These are phyloP conservation scores for Grosmannia serpens DNA, from an alignment of 2,329 filamentous ascomycete genomes.

Conservation along the genomic window DNA sequence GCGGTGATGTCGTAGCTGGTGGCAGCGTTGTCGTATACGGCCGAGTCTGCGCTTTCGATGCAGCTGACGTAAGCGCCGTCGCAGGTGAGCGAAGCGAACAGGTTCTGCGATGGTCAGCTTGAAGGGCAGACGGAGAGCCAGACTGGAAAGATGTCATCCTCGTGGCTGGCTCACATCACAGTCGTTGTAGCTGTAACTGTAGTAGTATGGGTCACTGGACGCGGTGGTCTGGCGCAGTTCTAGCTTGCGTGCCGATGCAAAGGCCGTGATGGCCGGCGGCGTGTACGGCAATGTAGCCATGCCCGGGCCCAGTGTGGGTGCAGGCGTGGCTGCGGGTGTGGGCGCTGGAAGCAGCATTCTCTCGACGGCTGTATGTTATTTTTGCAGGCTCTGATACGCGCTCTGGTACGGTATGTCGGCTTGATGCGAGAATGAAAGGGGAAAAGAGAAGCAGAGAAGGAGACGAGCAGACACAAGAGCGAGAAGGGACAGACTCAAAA, in stretches of 20 bases:
- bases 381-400: too few relatives aligned
- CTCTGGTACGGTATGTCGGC: too few relatives aligned
- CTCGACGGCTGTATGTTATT: too few relatives aligned
- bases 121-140: too few relatives aligned
- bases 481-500: too few relatives aligned
- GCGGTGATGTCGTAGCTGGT: neutral
- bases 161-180: neutral
- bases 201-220: neutral
- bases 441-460: too few relatives aligned
- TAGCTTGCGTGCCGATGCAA: neutral
- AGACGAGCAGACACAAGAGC: too few relatives aligned
- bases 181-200: neutral
- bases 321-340: neutral
- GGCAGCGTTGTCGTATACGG: neutral
- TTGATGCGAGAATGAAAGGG: neutral
- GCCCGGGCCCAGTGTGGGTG: neutral
- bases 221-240: neutral
- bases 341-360: neutral
- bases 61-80: conserved; percentile 12
- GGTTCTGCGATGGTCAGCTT: neutral
- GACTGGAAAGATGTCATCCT: too few relatives aligned
- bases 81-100: conserved; percentile 7
- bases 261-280: neutral
- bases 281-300: neutral
- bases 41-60: conserved; percentile 4